phyloP scores from a whole-genome alignment of 345 rosid genomes.

The Microcos paniculata region DNA sequence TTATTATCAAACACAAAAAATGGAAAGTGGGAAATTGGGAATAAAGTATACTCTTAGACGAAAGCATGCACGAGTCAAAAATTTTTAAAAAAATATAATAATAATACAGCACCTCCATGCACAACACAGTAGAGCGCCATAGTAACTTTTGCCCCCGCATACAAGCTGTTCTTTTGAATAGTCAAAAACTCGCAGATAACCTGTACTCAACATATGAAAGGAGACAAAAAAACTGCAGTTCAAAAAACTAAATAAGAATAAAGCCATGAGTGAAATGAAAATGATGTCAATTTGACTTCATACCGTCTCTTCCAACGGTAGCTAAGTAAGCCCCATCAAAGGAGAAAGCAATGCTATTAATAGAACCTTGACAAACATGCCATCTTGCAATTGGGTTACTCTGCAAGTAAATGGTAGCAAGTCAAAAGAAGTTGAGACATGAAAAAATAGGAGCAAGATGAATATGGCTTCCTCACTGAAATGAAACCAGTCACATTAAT shows the following conservation, averaged over 20 bases:
- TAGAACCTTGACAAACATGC: conserved; percentile 96
- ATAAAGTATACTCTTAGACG: conserved; percentile 4
- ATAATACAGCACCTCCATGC: conserved; percentile 62
- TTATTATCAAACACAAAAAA: conserved; percentile 9
- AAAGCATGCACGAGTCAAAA: neutral
- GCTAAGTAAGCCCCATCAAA: conserved; percentile 81
- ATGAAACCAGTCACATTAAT: neutral
- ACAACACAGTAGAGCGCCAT: conserved; percentile 75
- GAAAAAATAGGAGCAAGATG: conserved; percentile 12
- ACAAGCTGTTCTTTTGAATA: conserved; percentile 60
- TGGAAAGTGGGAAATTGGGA: neutral
- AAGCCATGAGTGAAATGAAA: neutral
- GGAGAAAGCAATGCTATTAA: conserved; percentile 88
- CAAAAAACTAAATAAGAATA: conserved; percentile 10
- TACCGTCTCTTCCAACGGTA: conserved; percentile 99
- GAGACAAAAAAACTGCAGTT: conserved; percentile 10
- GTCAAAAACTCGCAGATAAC: conserved; percentile 91
- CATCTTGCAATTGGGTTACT: conserved; percentile 97
- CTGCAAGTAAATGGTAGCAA: conserved; percentile 47
- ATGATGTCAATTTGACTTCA: neutral
- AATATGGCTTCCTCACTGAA: neutral
- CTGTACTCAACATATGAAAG: conserved; percentile 37
- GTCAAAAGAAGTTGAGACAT: conserved; percentile 22
- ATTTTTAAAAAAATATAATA: neutral
- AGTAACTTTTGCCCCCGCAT: conserved; percentile 76